Evolutionary conservation across 148 eudicot genomes (phyloP), one percentile per base, ranked within the genome.

Genomic region (Gaultheria prostrata): DNA sequence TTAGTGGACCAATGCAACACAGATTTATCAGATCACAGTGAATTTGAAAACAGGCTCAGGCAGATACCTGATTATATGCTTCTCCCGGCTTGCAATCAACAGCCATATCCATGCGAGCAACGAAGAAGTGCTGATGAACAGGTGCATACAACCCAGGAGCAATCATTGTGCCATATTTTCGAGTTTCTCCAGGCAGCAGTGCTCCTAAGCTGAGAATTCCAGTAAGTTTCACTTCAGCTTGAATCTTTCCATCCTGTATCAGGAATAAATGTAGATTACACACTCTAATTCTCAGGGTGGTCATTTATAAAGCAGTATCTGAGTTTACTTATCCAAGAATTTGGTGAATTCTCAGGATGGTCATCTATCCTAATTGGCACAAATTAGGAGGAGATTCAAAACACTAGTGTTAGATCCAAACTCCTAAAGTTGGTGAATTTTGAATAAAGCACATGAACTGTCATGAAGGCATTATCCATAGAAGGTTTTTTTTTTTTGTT

Each of bases 81-180:
- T 97, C 99, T 12, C 99, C 99, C 49, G 99, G 96, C 86, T 89
- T 97, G 84, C 93, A 95, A 88, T 97, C 99, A 77, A 97, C 98
- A 73, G 98, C 89, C 99, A 97, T 97, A 89, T 97, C 98, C 99
- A 97, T 95, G 69, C 98, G 98, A 88, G 99, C 95, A 89, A 97
- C 98, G 80, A 97, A 97, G 78, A 97, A 97, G 84, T 97, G 99
- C 80, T 97, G 99, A 90, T 97, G 99, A 83, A 97, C 98, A 15
- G 98, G 99, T 48, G 99, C 99, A 92, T 97, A 97, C 84, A 97
- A 81, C 77, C 99, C 99, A 26, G 99, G 99, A 50, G 98, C 98
- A 84, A 97, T 97, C 10, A 91, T 95, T 59, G 99, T 97, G 53
- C 99, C 99, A 91, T 95, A 97, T 89, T 97, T 97, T 78, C 98